A percentile compares a stretch with the other conserved stretches of the same genome.
Evolutionary conservation across 495 filamentous ascomycete species (phyloP).

Genomic region (Podospora appendiculata): DNA sequence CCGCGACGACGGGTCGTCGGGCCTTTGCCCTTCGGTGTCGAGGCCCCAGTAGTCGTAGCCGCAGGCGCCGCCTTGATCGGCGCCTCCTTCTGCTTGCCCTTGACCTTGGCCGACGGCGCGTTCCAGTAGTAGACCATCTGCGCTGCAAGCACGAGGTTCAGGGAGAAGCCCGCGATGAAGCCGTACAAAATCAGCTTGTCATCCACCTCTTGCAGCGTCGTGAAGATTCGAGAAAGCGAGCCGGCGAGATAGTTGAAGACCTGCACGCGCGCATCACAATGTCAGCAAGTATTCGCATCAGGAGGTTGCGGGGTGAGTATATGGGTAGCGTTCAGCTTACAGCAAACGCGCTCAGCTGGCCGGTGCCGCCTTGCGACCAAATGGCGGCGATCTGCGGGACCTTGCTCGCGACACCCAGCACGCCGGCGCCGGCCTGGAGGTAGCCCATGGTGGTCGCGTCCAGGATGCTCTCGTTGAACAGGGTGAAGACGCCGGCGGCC

Average conservation of each 20-base stretch:
- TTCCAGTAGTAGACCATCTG: conserved; percentile 99
- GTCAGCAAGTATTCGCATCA: neutral
- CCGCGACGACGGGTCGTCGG: conserved; percentile 48
- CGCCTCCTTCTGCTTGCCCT: conserved; percentile 39
- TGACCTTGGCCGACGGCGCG: conserved; percentile 47
- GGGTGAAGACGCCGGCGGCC: conserved; percentile 54
- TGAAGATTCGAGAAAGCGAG: conserved; percentile 89
- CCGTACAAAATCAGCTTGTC: conserved; percentile 92
- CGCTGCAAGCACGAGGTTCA: conserved; percentile 77
- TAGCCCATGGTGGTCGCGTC: conserved; percentile 61
- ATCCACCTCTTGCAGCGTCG: conserved; percentile 90
- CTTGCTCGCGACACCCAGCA: conserved; percentile 79
- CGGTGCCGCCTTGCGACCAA: conserved; percentile 76
- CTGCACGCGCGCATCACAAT: conserved; percentile 33
- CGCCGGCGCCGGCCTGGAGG: conserved; percentile 78
- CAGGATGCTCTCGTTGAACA: conserved; percentile 62
- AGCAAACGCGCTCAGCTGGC: conserved; percentile 91
- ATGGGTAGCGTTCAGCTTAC: conserved; percentile 45
- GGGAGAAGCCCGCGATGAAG: conserved; percentile 77
- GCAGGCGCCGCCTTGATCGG: conserved; percentile 9
- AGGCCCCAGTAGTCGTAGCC: conserved; percentile 10
- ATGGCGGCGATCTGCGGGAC: conserved; percentile 84
- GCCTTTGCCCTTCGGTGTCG: conserved; percentile 38
- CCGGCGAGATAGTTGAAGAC: conserved; percentile 96
- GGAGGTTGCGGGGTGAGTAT: neutral